Conservation (phyloP, 2,329 filamentous ascomycete genomes). For the Penicillium sp. region DNA sequence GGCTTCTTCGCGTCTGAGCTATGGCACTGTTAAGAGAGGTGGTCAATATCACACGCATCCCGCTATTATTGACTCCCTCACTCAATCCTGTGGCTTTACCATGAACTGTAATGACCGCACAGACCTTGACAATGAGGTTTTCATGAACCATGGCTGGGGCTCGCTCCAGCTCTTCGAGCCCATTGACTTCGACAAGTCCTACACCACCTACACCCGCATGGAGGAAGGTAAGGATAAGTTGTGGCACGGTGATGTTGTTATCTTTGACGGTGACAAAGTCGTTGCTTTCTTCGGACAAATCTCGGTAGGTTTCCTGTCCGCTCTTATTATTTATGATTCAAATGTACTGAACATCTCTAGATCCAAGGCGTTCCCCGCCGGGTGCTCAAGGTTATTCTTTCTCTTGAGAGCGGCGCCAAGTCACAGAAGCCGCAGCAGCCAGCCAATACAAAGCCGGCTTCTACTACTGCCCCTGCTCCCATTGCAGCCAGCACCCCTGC, state of each 20-base stretch:
- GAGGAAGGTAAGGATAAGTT: neutral
- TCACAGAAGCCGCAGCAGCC: neutral
- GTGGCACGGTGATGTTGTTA: slow-evolving; percentile 3
- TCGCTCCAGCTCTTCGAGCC: slow-evolving; percentile 13
- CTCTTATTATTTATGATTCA: too few relatives aligned
- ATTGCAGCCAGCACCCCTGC: too few relatives aligned
- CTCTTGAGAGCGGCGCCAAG: slow-evolving; percentile 6
- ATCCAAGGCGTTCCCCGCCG: slow-evolving; percentile 22
- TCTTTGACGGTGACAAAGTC: slow-evolving; percentile 15
- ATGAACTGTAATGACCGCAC: slow-evolving; percentile 16
- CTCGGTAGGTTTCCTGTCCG: neutral
- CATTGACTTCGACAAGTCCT: slow-evolving; percentile 8
- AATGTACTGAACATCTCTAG: neutral
- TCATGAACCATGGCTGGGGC: slow-evolving; percentile 17
- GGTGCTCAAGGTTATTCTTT: slow-evolving; percentile 17
- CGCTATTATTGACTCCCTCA: slow-evolving; percentile 13
- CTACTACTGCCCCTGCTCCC: too few relatives aligned
- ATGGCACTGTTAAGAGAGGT: neutral
- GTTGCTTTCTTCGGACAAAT: slow-evolving; percentile 16
- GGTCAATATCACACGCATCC: slow-evolving; percentile 14
- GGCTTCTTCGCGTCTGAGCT: neutral
- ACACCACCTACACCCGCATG: slow-evolving; percentile 3
- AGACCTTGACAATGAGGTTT: slow-evolving; percentile 15
- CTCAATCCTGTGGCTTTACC: slow-evolving; percentile 15
- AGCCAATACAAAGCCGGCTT: neutral